Evolutionary conservation across 116 monocot species (phyloP), one percentile per base, ranked within the genome.

Genomic region (Cymodocea nodosa): DNA sequence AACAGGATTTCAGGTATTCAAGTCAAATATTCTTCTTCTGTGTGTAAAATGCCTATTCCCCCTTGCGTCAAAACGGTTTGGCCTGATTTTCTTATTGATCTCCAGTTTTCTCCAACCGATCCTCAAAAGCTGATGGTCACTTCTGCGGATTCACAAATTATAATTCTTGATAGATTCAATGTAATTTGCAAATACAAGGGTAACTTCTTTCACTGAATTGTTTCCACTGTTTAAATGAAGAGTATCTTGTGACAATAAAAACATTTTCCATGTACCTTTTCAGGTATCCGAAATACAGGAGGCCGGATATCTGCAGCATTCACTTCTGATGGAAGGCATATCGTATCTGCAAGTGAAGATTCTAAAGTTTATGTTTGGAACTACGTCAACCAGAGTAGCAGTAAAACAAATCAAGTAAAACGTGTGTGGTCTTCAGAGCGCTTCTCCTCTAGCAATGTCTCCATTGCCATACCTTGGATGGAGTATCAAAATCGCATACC

Each of bases 261-360:
- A 17, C 15, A 22, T 52, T 24, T 23, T 66, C 6, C 34, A 19
- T 48, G 15, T 57, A 9, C 10, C 15, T 54, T 15, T 64, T 34
- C 80, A 95, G 95, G 97, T 64, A 52, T 84, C 17, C 69, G 62
- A 35, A 97, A 85, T 71, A 37, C 76, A 35, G 74, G 83, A 52
- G 84, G 84, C 56, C 81, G 69, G 63, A 84, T 90, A 60, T 83
- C 88, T 23, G 97, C 97, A 57, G 78, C 83, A 59, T 97, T 88
- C 75, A 91, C 91, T 18, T 50, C 72, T 25, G 76, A 88, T 57
- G 91, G 87, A 30, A 71, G 68, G 51, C 85, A 85, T 23, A 83
- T 95, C 20, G 68, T 91, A 17, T 87, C 87, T 13, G 87, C 87
- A 16, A 91, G 88, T 58, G 97, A 97, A 59, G 88, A 97, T 69